Percentiles rank a stretch among this genome's conserved stretches.
Conservation (phyloP, 2,329 filamentous ascomycete species). For the Pezicula radicicola region DNA sequence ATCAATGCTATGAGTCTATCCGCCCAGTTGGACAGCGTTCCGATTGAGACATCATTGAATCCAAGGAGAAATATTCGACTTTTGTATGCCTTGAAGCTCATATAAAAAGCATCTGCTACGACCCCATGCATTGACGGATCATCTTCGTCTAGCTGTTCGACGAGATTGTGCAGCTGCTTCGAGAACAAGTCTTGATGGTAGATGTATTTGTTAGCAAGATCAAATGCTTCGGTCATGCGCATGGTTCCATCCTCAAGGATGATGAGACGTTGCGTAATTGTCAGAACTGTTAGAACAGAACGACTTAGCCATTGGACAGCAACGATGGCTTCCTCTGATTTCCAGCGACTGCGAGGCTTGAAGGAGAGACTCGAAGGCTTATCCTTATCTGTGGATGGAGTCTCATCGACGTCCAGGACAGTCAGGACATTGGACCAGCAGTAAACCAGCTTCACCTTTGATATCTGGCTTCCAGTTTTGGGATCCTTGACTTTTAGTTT, state of each 20-base stretch:
- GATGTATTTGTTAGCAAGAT: slow-evolving; percentile 87
- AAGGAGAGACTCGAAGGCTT: slow-evolving; percentile 79
- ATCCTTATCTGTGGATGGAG: slow-evolving; percentile 64
- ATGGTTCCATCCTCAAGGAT: slow-evolving; percentile 88
- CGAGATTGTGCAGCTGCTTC: slow-evolving; percentile 74
- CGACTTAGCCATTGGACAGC: slow-evolving; percentile 95
- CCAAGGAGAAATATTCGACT: slow-evolving; percentile 88
- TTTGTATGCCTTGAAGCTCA: slow-evolving; percentile 96
- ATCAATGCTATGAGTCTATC: slow-evolving; percentile 90
- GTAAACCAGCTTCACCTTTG: slow-evolving; percentile 87
- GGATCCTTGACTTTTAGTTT: slow-evolving; percentile 77
- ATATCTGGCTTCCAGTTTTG: slow-evolving; percentile 64
- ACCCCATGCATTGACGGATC: slow-evolving; percentile 91
- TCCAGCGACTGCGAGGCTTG: slow-evolving; percentile 81
- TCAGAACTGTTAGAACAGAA: slow-evolving; percentile 87
- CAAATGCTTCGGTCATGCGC: slow-evolving; percentile 91
- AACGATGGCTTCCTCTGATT: slow-evolving; percentile 91
- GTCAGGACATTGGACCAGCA: slow-evolving; percentile 99
- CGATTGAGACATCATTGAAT: slow-evolving; percentile 90
- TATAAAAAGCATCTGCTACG: slow-evolving; percentile 94
- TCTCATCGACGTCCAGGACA: slow-evolving; percentile 81
- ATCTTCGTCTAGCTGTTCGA: slow-evolving; percentile 85
- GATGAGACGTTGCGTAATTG: slow-evolving; percentile 88
- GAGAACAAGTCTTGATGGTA: slow-evolving; percentile 92
- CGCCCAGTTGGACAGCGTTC: slow-evolving; percentile 94